Evolutionary conservation across 805 yeast genomes (phyloP).

Genomic region (Phaffomyces thermotolerans): DNA sequence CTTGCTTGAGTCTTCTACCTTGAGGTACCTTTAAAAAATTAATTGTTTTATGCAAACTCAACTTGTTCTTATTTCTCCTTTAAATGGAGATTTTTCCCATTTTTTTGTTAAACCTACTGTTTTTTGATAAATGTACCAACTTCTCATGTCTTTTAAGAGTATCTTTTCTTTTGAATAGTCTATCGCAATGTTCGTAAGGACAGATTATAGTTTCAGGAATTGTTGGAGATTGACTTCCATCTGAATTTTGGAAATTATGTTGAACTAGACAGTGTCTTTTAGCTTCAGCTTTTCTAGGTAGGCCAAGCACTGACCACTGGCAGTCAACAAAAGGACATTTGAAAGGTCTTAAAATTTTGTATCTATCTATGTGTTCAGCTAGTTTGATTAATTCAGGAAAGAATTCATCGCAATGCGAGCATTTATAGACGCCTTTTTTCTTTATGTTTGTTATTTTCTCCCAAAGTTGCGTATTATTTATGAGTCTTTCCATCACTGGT

Average conservation of each 20-base stretch:
- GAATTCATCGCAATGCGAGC: slow-evolving; percentile 38
- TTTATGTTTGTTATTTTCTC: slow-evolving; percentile 25
- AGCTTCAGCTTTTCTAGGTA: slow-evolving; percentile 42
- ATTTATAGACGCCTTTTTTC: slow-evolving; percentile 38
- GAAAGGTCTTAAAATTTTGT: slow-evolving; percentile 30
- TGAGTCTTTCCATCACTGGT: slow-evolving; percentile 21
- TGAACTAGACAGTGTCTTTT: slow-evolving; percentile 44
- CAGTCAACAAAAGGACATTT: slow-evolving; percentile 41
- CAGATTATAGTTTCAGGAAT: slow-evolving; percentile 19
- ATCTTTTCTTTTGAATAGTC: slow-evolving; percentile 44
- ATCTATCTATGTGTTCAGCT: slow-evolving; percentile 39
- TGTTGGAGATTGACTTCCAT: background rate
- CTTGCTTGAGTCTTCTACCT: background rate
- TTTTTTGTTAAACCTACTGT: slow-evolving; percentile 35
- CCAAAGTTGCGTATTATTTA: slow-evolving; percentile 23
- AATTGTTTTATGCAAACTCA: too few relatives aligned
- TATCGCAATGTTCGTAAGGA: slow-evolving; percentile 34
- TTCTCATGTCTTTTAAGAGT: slow-evolving; percentile 45
- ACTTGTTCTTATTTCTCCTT: background rate
- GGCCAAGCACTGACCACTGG: slow-evolving; percentile 42
- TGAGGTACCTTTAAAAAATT: too few relatives aligned
- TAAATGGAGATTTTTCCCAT: slow-evolving; percentile 3
- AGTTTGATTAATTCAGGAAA: slow-evolving; percentile 32
- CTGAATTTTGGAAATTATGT: slow-evolving; percentile 23
- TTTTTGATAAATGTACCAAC: slow-evolving; percentile 39